A percentile compares a stretch with the other conserved stretches of the same genome.
Evolutionary conservation across 179 eudicot genomes (phyloP).

Genomic region (Camellia oleifera): DNA sequence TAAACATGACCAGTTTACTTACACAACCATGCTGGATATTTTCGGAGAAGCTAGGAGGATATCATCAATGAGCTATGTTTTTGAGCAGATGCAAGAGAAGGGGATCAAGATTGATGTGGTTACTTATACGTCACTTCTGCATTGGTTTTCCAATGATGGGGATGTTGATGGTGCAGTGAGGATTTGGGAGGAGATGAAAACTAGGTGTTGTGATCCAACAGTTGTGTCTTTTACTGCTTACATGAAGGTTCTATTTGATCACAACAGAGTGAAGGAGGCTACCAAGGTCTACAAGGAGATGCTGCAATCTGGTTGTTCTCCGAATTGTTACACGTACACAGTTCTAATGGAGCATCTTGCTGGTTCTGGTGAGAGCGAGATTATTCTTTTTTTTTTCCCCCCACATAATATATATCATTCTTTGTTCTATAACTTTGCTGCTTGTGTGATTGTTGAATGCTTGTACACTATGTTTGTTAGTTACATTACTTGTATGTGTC

Average conservation of each 20-base stretch:
- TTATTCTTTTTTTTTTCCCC: background rate
- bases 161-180: slow-evolving; percentile 66
- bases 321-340: slow-evolving; percentile 78
- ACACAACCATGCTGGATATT: slow-evolving; percentile 85
- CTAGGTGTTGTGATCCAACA: slow-evolving; percentile 54
- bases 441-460: background rate
- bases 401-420: background rate
- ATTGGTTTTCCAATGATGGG: slow-evolving; percentile 79
- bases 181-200: slow-evolving; percentile 76
- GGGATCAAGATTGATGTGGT: slow-evolving; percentile 59
- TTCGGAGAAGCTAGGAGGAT: slow-evolving; percentile 89
- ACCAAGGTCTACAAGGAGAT: slow-evolving; percentile 65
- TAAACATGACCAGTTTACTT: slow-evolving; percentile 79
- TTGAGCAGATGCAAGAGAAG: slow-evolving; percentile 73
- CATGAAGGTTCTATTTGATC: slow-evolving; percentile 70
- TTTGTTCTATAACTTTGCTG: background rate
- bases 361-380: slow-evolving; percentile 54
- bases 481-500: background rate
- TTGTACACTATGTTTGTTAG: background rate
- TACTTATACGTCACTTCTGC: slow-evolving; percentile 71
- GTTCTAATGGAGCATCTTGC: slow-evolving; percentile 84
- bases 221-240: slow-evolving; percentile 83
- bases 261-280: slow-evolving; percentile 61
- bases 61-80: slow-evolving; percentile 65
- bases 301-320: slow-evolving; percentile 57